Evolutionary conservation across 768 basidiomycete genomes (phyloP).

Genomic region (Favolaschia claudopus): DNA sequence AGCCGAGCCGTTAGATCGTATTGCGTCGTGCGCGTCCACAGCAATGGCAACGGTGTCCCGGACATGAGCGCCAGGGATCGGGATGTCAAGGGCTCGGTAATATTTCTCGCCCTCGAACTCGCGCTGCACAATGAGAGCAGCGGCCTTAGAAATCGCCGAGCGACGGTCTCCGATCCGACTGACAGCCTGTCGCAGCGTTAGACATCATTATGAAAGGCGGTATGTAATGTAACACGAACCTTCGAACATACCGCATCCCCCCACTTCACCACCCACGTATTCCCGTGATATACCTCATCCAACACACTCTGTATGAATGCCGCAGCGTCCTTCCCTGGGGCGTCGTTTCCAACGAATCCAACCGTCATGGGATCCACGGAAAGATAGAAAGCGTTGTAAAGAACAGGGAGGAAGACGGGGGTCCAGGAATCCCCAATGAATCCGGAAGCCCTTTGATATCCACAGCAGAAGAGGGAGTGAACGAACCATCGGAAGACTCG

Average conservation of each 20-base stretch:
- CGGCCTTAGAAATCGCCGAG: background rate
- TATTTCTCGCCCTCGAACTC: background rate
- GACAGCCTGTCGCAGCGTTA: too few relatives aligned
- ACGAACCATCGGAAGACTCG: background rate
- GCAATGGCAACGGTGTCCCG: too few relatives aligned
- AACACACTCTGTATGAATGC: background rate
- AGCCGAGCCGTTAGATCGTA: background rate
- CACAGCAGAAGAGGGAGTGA: background rate
- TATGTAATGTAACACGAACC: too few relatives aligned
- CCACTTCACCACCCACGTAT: background rate
- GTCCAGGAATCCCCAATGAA: background rate
- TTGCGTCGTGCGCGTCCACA: background rate
- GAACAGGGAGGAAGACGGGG: background rate
- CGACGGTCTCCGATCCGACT: background rate
- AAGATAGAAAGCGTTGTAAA: background rate
- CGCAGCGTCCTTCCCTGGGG: background rate
- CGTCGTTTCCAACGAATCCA: background rate
- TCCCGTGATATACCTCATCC: background rate
- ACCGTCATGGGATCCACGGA: background rate
- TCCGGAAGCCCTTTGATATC: background rate
- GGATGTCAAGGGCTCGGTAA: background rate
- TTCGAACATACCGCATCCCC: background rate
- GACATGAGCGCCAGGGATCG: background rate
- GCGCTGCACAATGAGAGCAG: background rate
- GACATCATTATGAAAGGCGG: too few relatives aligned